phyloP scores from a whole-genome alignment of 2,329 filamentous ascomycete genomes.

The Colletotrichum theobromicola region DNA sequence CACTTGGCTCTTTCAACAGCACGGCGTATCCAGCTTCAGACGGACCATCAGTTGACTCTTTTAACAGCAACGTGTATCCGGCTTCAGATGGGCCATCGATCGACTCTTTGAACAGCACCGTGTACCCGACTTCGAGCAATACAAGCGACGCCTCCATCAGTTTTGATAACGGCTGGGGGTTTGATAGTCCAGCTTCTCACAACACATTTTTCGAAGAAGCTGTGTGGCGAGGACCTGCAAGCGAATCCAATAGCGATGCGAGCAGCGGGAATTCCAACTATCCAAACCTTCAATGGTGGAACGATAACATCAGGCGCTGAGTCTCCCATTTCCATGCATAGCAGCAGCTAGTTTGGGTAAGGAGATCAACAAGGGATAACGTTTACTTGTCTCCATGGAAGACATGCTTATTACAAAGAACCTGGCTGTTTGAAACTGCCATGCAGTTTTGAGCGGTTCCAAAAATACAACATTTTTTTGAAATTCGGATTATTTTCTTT shows the following conservation, averaged over 20 bases:
- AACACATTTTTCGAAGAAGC: not conserved
- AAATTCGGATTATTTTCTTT: not conserved
- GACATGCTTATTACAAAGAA: too few species aligned
- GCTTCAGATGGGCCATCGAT: not conserved
- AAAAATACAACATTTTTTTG: not conserved
- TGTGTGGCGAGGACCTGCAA: not conserved
- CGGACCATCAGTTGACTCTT: not conserved
- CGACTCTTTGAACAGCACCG: not conserved
- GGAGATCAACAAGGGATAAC: not conserved
- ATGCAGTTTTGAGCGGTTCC: not conserved
- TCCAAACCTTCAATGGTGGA: not conserved
- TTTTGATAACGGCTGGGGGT: too few species aligned
- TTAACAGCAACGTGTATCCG: not conserved
- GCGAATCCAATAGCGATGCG: not conserved
- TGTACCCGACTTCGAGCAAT: not conserved
- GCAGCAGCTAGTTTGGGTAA: not conserved
- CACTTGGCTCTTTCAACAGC: not conserved
- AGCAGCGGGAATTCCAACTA: not conserved
- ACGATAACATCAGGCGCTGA: not conserved
- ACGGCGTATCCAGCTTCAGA: not conserved
- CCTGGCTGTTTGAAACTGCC: too few species aligned
- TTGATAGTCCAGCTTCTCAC: not conserved
- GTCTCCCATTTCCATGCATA: not conserved
- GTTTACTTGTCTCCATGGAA: too few species aligned
- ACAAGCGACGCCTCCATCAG: not conserved